Conservation (phyloP, 2,329 filamentous ascomycete genomes). For the Nemania serpens region DNA sequence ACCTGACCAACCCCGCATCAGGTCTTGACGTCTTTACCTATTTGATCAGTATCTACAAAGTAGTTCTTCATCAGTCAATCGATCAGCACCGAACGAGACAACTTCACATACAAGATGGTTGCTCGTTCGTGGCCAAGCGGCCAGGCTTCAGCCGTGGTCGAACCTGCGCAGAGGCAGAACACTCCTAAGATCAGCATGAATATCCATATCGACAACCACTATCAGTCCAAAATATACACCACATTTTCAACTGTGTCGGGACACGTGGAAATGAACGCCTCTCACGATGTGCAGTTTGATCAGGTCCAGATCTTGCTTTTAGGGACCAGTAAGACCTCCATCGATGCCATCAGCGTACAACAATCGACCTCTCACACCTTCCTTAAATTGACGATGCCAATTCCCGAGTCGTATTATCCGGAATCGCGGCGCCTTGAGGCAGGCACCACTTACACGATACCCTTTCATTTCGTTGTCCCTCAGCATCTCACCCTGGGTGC, state of each 20-base stretch:
- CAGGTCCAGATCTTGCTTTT: constrained; percentile 58
- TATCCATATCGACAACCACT: constrained; percentile 59
- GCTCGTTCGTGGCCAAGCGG: constrained; percentile 6
- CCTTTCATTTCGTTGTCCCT: constrained; percentile 65
- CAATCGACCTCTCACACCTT: constrained; percentile 57
- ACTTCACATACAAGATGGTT: constrained; percentile 14
- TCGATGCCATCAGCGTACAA: constrained; percentile 57
- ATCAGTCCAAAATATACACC: constrained; percentile 59
- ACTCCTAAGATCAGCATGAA: constrained; percentile 47
- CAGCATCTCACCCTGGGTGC: constrained; percentile 60
- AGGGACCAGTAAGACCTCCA: constrained; percentile 54
- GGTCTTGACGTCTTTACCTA: constrained; percentile 6
- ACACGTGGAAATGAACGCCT: constrained; percentile 51
- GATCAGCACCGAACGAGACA: not conserved
- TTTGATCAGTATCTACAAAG: not conserved
- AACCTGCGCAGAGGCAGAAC: constrained; percentile 11
- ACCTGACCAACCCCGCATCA: constrained; percentile 21
- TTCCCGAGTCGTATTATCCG: constrained; percentile 54
- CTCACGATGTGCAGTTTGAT: constrained; percentile 55
- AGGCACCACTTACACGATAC: constrained; percentile 54
- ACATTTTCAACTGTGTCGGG: constrained; percentile 58
- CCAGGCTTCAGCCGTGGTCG: constrained; percentile 3
- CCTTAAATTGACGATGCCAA: constrained; percentile 42
- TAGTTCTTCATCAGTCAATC: not conserved
- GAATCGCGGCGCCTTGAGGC: constrained; percentile 52